Base-by-base conservation (phyloP, 2,329 filamentous ascomycete genomes). In the Clonostachys sp. region DNA sequence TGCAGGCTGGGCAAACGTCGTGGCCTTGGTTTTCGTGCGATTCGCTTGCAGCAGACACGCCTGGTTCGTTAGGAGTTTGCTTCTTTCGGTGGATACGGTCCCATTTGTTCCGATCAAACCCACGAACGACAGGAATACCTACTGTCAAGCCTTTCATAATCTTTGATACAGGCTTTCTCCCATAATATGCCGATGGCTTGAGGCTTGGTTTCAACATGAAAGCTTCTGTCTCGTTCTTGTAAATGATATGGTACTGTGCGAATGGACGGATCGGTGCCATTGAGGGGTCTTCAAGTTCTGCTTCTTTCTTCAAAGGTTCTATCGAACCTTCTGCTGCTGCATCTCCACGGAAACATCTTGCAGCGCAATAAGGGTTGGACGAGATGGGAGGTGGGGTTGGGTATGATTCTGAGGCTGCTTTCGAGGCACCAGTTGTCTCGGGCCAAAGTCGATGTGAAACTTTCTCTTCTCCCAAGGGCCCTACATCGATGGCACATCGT, bases 391-490 rank as follows among this genome's bases (percentile, higher is more conserved):
- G 65, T 46, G 74, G 72, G 14, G 36, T 36, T 16, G 20, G 30
- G 1, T 57, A 51, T 14, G 56, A 47, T 13, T 48, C 47, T 20
- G 50, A 42, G 9, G 14, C 36, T n/a, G 14, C 10, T 39, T 18
- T 39, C 6, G 14, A n/a, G 17, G 36, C 14, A 4, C 50, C 48
- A 12, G 54, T 53, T 16, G 48, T 47, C 7, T 55, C 51, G 1
- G 88, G 86, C 91, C 91, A 96, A 9, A 97, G 70, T 35, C 76
- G 83, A 65, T 96, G 84, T 1, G 89, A 81, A 8, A 96, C 85
- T 64, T 97, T 97, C 68, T 94, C 86, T 66, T 99, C 94, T 1
- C 92, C 94, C 10, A 86, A 74, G 2, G 92, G 85, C 2, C 94
- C 94, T 48, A 96, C 89, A 45, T 96, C 89, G 6, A 96, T 77